Percentiles rank a stretch among this genome's conserved stretches.
phyloP scores from a whole-genome alignment of 768 basidiomycete species.

The Pulveroboletus sp. region DNA sequence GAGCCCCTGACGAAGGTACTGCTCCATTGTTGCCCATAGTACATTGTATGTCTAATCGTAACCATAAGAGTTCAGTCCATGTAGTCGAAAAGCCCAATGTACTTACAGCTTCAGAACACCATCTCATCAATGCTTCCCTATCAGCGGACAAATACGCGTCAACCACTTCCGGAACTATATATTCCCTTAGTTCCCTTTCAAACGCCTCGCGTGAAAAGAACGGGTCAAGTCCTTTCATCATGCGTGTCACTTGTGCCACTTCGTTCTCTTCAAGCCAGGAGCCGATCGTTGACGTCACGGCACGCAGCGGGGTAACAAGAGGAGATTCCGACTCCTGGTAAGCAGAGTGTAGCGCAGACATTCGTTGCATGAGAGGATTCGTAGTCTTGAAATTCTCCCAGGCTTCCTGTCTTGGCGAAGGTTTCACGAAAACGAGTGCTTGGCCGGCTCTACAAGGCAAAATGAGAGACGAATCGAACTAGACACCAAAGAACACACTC shows the following conservation, averaged over 20 bases:
- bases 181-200: slow-evolving; percentile 88
- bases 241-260: slow-evolving; percentile 88
- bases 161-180: slow-evolving; percentile 96
- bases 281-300: slow-evolving; percentile 81
- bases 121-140: slow-evolving; percentile 75
- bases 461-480: neutral
- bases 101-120: slow-evolving; percentile 95
- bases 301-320: slow-evolving; percentile 74
- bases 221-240: slow-evolving; percentile 89
- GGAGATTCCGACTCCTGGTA: slow-evolving; percentile 96
- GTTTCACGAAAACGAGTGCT: slow-evolving; percentile 80
- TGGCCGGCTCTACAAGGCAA: slow-evolving; percentile 71
- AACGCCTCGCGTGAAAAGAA: slow-evolving; percentile 82
- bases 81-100: neutral
- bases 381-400: slow-evolving; percentile 81
- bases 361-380: slow-evolving; percentile 67
- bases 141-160: slow-evolving; percentile 95
- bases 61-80: neutral
- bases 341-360: slow-evolving; percentile 58
- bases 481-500: slow-evolving; percentile 56
- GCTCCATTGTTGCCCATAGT: slow-evolving; percentile 97
- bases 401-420: slow-evolving; percentile 72
- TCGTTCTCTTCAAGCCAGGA: slow-evolving; percentile 97
- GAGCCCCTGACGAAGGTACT: slow-evolving; percentile 86
- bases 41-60: slow-evolving; percentile 87